Evolutionary conservation across 2,329 filamentous ascomycete genomes (phyloP).

Genomic region (Epichloe brachyelytri): DNA sequence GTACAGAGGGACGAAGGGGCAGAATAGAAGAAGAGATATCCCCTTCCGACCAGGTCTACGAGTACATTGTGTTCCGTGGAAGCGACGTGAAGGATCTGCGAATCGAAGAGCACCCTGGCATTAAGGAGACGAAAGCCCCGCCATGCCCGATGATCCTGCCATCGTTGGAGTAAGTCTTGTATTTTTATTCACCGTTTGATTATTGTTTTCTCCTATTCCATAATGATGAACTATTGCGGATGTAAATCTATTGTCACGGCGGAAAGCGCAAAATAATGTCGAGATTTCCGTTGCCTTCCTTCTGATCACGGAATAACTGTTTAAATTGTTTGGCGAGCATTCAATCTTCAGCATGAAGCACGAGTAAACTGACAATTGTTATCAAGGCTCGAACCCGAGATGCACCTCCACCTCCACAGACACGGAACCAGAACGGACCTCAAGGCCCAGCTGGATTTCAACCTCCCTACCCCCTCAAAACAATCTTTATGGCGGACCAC

Average conservation of each 20-base stretch:
- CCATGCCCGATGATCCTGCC: slow-evolving; percentile 85
- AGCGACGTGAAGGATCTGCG: slow-evolving; percentile 97
- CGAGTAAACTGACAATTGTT: slow-evolving; percentile 11
- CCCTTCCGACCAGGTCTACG: slow-evolving; percentile 79
- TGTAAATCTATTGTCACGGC: slow-evolving; percentile 73
- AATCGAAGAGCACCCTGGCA: slow-evolving; percentile 70
- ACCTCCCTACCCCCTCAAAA: slow-evolving; percentile 30
- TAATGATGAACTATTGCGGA: slow-evolving; percentile 94
- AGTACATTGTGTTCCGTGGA: slow-evolving; percentile 96
- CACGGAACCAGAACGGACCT: slow-evolving; percentile 18
- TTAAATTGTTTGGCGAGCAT: slow-evolving; percentile 6
- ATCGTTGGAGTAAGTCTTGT: slow-evolving; percentile 80
- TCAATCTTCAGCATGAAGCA: not conserved
- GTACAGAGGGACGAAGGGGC: slow-evolving; percentile 78
- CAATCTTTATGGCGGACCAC: slow-evolving; percentile 35
- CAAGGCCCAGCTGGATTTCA: slow-evolving; percentile 26
- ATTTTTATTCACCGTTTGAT: slow-evolving; percentile 1
- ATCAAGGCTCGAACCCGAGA: slow-evolving; percentile 28
- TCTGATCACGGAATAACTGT: slow-evolving; percentile 50
- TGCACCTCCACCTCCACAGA: slow-evolving; percentile 18
- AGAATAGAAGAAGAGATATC: slow-evolving; percentile 71
- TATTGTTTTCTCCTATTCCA: slow-evolving; percentile 17
- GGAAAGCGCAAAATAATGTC: slow-evolving; percentile 93
- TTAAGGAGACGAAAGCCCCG: slow-evolving; percentile 61
- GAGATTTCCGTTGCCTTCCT: slow-evolving; percentile 99